A percentile compares a stretch with the other conserved stretches of the same genome.
phyloP scores from a whole-genome alignment of 352 stramenopile species.

The Aphanomyces astaci region DNA sequence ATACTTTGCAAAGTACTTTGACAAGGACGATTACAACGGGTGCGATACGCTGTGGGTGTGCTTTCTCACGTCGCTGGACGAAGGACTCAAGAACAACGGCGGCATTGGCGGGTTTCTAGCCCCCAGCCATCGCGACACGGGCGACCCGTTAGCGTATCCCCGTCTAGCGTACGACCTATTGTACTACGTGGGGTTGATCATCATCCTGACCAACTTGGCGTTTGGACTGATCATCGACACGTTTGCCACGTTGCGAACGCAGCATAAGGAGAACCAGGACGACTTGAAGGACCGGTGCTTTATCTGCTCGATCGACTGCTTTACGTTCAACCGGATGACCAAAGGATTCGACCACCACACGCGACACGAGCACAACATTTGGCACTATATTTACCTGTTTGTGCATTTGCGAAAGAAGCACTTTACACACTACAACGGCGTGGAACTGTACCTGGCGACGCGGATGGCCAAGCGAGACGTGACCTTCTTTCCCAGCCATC shows the following conservation, averaged over 20 bases:
- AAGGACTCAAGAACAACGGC: slow-evolving; percentile 59
- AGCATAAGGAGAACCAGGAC: slow-evolving; percentile 52
- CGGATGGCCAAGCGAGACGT: slow-evolving; percentile 69
- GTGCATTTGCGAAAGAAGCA: slow-evolving; percentile 71
- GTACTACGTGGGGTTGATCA: slow-evolving; percentile 63
- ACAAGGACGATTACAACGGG: slow-evolving; percentile 39
- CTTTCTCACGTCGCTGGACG: slow-evolving; percentile 60
- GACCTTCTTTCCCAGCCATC: slow-evolving; percentile 64
- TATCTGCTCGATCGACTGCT: slow-evolving; percentile 72
- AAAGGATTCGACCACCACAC: slow-evolving; percentile 73
- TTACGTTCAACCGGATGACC: slow-evolving; percentile 60
- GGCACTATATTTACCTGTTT: slow-evolving; percentile 73
- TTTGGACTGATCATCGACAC: slow-evolving; percentile 82
- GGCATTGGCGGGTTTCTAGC: slow-evolving; percentile 46
- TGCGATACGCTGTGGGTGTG: slow-evolving; percentile 67
- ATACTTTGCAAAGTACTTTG: slow-evolving; percentile 69
- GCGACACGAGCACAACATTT: slow-evolving; percentile 71
- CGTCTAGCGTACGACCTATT: slow-evolving; percentile 53
- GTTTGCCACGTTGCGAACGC: slow-evolving; percentile 55
- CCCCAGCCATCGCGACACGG: background rate
- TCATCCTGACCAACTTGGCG: slow-evolving; percentile 66
- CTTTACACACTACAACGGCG: slow-evolving; percentile 67
- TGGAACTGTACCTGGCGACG: slow-evolving; percentile 72
- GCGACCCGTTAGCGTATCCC: slow-evolving; percentile 41
- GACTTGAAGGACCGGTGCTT: slow-evolving; percentile 71